A percentile compares a stretch with the other conserved stretches of the same genome.
These are phyloP conservation scores for Zygotorulaspora mrakii DNA, from an alignment of 1,139 yeast genomes.

Conservation along the genomic window DNA sequence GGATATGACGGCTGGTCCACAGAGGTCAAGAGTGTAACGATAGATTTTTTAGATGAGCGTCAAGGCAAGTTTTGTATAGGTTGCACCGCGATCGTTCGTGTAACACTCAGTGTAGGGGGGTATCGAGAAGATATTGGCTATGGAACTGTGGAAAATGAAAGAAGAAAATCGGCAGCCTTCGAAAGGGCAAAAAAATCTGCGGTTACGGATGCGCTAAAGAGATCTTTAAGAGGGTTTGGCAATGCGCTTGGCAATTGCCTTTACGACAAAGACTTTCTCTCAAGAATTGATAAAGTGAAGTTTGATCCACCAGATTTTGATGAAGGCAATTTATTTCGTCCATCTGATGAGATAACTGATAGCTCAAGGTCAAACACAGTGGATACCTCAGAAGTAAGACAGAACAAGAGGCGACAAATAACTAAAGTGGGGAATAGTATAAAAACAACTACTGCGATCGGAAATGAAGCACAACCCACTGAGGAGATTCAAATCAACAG, in stretches of 20 bases:
- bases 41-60: constrained; percentile 68
- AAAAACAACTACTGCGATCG: not conserved
- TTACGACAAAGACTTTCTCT: constrained; percentile 62
- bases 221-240: constrained; percentile 76
- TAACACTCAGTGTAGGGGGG: constrained; percentile 69
- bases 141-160: constrained; percentile 72
- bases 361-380: constrained; percentile 32
- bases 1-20: constrained; percentile 82
- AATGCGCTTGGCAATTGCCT: constrained; percentile 77
- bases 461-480: constrained; percentile 9
- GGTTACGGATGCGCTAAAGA: constrained; percentile 71
- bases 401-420: constrained; percentile 24
- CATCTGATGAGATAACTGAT: constrained; percentile 36
- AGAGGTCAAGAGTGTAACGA: constrained; percentile 58
- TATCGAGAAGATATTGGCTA: constrained; percentile 80
- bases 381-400: constrained; percentile 16
- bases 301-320: constrained; percentile 54
- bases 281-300: constrained; percentile 46
- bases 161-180: constrained; percentile 66
- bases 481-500: constrained; percentile 12
- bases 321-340: constrained; percentile 44
- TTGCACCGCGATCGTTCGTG: constrained; percentile 65
- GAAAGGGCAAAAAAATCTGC: constrained; percentile 83
- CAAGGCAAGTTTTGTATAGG: constrained; percentile 58
- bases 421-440: constrained; percentile 6